Evolutionary conservation across 2,329 filamentous ascomycete genomes (phyloP), one percentile per base, ranked within the genome.

Genomic region (Meredithiella fracta): DNA sequence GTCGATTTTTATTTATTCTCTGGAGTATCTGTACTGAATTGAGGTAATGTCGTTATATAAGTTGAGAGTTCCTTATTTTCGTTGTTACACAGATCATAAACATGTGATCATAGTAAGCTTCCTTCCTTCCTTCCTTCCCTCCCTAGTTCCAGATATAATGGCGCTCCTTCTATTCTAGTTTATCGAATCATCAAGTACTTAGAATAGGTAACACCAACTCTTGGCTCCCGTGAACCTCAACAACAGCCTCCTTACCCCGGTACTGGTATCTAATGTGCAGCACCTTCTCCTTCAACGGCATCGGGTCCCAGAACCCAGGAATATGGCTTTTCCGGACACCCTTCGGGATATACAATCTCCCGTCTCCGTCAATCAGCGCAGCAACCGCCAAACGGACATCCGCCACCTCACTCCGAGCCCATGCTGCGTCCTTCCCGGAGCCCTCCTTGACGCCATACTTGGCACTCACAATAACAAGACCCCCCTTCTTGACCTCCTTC

Each of bases 301-400:
- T 69, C 15, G 73, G 73, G 56, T 77, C 74, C 70, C 73, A 76
- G 62, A 77, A 76, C 1, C 74, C 74, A 0, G 73, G 65, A 26
- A 77, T 61, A 37, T 68, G 65, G 47, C 67, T 68, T 66, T 75
- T 73, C 53, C 67, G 62, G 53, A 74, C 62, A 0, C 71, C 70
- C 2, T 56, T 55, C 0, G 72, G 71, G 37, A 74, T 71, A 3
- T 62, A 56, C 11, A 75, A 59, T 47, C 61, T 58, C 3, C 67
- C 63, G 0, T 64, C 66, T 2, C 65, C 64, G 55, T 70, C 66
- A 34, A 76, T 66, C 37, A 76, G 62, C n/a, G 72, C 71, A 15
- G 70, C 69, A 26, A 75, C 61, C 2, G 72, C 70, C 11, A 74
- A 66, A 2, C 72, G 75, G 17, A 76, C 73, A 58, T 77, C 73